Base-by-base conservation (phyloP, 1,139 yeast species). In the Suhomyces kunorum region DNA sequence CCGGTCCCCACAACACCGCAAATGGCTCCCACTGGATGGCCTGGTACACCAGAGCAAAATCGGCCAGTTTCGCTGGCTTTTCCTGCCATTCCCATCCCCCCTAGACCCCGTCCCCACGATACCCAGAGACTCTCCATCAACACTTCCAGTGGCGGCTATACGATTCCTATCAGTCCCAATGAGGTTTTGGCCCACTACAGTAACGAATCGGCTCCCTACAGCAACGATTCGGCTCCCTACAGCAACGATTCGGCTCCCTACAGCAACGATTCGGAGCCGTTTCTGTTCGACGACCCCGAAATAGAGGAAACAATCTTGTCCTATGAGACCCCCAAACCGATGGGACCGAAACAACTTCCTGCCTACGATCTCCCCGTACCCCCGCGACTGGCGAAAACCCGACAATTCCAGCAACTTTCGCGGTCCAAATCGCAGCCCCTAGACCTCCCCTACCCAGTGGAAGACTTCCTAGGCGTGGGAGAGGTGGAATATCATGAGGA, bases 281-380 rank as follows among this genome's bases (percentile, higher is more conserved):
- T 3, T 12, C 20, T 22, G 12, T 30, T 23, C 12, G 34, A 24
- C 11, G 24, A 23, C 4, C 33, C 33, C 17, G 14, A 18, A 5
- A 5, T 34, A 6, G 46, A 46, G 16, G 46, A 45, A 11, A 39
- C 52, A 3, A 34, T 45, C n/a, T 28, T 48, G 32, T 47, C 51
- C 11, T 43, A 34, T 23, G 53, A 44, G 13, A 64, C 71, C 28
- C 72, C 74, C 6, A 61, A 59, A 38, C 76, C 73, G 3, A 69
- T 59, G 62, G 77, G 77, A 0, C 76, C 77, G 1, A 64, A 46
- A 46, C 66, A 62, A 39, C 52, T 71, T 14, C 69, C 71, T 8
- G 72, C 65, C 8, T 68, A 67, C 36, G 63, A 57, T 2, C 16
- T 24, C 17, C 39, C 35, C 6, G 6, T 29, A 8, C 32, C 35